These are phyloP conservation scores for Arachnopeziza araneosa DNA, from an alignment of 2,329 filamentous ascomycete species.

Conservation along the genomic window DNA sequence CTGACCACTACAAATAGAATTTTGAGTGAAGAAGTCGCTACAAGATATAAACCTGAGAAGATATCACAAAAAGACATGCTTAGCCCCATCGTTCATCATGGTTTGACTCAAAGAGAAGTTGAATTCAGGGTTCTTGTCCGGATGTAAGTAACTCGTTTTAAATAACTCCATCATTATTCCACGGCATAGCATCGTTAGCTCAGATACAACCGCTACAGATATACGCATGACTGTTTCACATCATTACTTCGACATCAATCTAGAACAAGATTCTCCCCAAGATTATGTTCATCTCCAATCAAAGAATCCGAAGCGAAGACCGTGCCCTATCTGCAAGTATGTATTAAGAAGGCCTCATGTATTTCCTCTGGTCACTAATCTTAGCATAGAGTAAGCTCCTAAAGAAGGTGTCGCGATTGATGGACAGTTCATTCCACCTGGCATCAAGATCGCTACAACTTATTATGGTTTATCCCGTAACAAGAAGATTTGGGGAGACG, in stretches of 20 bases:
- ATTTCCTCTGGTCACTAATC: conserved; percentile 36
- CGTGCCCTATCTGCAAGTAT: conserved; percentile 43
- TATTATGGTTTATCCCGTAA: conserved; percentile 33
- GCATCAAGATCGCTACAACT: conserved; percentile 6
- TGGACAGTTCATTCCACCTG: conserved; percentile 12
- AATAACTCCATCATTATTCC: background rate
- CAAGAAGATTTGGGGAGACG: conserved; percentile 33
- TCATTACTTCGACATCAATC: background rate
- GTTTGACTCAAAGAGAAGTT: background rate
- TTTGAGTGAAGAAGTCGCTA: background rate
- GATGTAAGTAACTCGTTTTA: background rate
- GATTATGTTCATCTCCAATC: background rate
- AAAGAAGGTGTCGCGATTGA: conserved; percentile 2
- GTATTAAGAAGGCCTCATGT: conserved; percentile 43
- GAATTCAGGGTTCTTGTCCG: background rate
- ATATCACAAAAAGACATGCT: background rate
- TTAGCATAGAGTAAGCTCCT: conserved; percentile 13
- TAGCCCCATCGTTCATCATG: background rate
- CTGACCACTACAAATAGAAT: background rate
- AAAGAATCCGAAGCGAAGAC: conserved; percentile 34
- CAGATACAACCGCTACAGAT: background rate
- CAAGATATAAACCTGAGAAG: background rate
- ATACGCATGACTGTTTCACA: background rate
- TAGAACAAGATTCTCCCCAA: background rate
- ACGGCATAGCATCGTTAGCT: background rate